Evolutionary conservation across 352 stramenopile species (phyloP).

Genomic region (Phytopythium chamaehyphon): DNA sequence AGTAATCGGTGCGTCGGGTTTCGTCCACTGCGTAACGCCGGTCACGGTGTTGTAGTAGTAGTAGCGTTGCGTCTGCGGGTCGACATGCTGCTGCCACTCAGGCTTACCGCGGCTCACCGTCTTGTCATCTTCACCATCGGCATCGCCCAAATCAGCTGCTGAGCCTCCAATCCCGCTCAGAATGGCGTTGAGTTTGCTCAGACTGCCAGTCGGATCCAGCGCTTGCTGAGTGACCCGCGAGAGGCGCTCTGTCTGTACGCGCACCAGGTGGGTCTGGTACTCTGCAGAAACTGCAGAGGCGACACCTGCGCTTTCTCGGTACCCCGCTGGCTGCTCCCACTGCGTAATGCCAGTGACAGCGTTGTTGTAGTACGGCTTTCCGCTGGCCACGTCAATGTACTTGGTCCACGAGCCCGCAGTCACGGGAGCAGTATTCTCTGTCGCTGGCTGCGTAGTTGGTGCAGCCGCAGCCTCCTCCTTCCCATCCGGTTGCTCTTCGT

Average conservation of each 20-base stretch:
- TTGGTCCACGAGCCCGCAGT: slow-evolving; percentile 41
- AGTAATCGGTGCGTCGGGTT: slow-evolving; percentile 58
- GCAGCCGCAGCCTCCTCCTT: not conserved
- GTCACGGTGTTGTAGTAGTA: slow-evolving; percentile 86
- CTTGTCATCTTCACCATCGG: slow-evolving; percentile 5
- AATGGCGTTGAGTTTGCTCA: slow-evolving; percentile 69
- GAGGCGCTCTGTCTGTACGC: slow-evolving; percentile 42
- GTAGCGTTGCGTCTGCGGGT: slow-evolving; percentile 70
- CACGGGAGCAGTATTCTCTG: not conserved
- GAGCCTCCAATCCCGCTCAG: slow-evolving; percentile 47
- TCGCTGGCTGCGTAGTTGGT: not conserved
- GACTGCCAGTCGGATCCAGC: slow-evolving; percentile 63
- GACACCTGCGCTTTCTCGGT: slow-evolving; percentile 24
- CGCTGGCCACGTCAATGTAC: slow-evolving; percentile 57
- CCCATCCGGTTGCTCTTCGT: slow-evolving; percentile 2
- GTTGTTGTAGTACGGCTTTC: slow-evolving; percentile 78
- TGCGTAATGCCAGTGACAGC: slow-evolving; percentile 54
- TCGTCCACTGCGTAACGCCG: slow-evolving; percentile 73
- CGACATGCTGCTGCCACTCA: slow-evolving; percentile 85
- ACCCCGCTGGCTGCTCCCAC: slow-evolving; percentile 60
- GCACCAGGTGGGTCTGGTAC: slow-evolving; percentile 71
- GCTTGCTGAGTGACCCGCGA: slow-evolving; percentile 53
- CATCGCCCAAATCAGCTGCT: not conserved
- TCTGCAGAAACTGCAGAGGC: slow-evolving; percentile 26
- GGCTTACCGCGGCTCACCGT: slow-evolving; percentile 16